Base-by-base conservation (phyloP, 1,284 basidiomycete species). In the Heliocybe sulcata region DNA sequence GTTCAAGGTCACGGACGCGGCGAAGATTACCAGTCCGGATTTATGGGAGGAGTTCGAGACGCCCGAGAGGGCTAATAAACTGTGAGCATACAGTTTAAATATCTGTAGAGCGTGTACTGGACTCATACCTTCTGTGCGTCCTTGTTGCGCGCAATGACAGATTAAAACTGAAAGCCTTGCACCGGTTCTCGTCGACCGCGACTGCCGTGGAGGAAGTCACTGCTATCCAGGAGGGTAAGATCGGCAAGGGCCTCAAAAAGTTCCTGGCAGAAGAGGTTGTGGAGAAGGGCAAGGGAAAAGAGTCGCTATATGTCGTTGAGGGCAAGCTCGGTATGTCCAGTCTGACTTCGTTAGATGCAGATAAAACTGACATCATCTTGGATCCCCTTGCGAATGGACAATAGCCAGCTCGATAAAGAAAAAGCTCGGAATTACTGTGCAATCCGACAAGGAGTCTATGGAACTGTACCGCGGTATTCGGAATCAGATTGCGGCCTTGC, bases 401-500 rank as follows among this genome's bases (percentile, higher is more conserved):
- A 42, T 61, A 92, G 92, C 82, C 54, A 85, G 82, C 54, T 87
- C 93, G 52, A 97, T 98, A 72, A 81, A 86, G 56, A 98, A 98
- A 75, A 95, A 95, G 72, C 80, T 99, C 59, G 89, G 90, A 63
- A 94, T 99, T 67, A 90, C 93, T 63, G 93, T 98, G 56, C 67
- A 82, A 48, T 79, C 81, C 38, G 84, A 86, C 67, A 77, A 78
- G 35, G 76, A 79, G 51, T 79, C 81, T 29, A 75, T 82, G 62
- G 96, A 99, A 65, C 82, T 99, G 26, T 98, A 94, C 86, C 89
- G 95, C 64, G 96, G 97, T 64, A 98, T 99, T 62, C 85, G 97
- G 56, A 80, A 81, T 63, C 96, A 99, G 72, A 78, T 99, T 53
- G 79, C 92, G 25, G 81, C 89, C 19, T 79, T 99, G 10, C 77